Evolutionary conservation across 2,329 filamentous ascomycete species (phyloP).

Genomic region (Drechslerella coelobrocha): DNA sequence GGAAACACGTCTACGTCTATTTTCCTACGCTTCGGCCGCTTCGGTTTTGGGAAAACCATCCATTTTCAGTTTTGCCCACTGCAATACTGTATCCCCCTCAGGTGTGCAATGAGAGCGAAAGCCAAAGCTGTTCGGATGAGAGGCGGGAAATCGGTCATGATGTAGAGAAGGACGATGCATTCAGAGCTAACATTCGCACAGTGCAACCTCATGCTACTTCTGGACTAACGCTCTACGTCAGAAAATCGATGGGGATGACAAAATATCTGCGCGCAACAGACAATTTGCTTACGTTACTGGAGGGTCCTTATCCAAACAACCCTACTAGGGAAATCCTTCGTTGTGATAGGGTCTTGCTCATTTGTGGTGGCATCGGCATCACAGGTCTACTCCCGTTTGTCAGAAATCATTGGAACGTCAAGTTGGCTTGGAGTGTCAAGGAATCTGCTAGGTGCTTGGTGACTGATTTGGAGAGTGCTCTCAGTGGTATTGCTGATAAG

Average conservation of each 20-base stretch:
- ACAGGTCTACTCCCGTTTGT: constrained; percentile 60
- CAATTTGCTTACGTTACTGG: constrained; percentile 58
- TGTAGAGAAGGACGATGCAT: constrained; percentile 10
- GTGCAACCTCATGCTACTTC: constrained; percentile 15
- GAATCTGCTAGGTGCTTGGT: constrained; percentile 54
- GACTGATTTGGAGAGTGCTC: constrained; percentile 55
- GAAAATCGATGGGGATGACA: constrained; percentile 58
- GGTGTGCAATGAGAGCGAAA: background rate
- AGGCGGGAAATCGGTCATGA: background rate
- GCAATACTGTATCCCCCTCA: constrained; percentile 42
- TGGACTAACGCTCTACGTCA: constrained; percentile 58
- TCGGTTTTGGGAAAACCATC: constrained; percentile 65
- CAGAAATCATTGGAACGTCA: constrained; percentile 57
- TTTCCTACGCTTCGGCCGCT: constrained; percentile 61
- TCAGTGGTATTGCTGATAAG: constrained; percentile 56
- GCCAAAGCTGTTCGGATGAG: background rate
- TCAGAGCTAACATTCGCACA: constrained; percentile 1
- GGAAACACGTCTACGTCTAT: constrained; percentile 61
- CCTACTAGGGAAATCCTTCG: constrained; percentile 54
- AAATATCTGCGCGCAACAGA: constrained; percentile 53
- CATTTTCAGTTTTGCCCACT: constrained; percentile 61
- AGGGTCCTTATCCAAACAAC: constrained; percentile 59
- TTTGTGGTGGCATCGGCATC: constrained; percentile 63
- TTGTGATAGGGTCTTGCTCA: constrained; percentile 59
- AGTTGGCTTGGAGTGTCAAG: constrained; percentile 59